Conservation (phyloP, 2,329 filamentous ascomycete species). For the Cercospora sp. region DNA sequence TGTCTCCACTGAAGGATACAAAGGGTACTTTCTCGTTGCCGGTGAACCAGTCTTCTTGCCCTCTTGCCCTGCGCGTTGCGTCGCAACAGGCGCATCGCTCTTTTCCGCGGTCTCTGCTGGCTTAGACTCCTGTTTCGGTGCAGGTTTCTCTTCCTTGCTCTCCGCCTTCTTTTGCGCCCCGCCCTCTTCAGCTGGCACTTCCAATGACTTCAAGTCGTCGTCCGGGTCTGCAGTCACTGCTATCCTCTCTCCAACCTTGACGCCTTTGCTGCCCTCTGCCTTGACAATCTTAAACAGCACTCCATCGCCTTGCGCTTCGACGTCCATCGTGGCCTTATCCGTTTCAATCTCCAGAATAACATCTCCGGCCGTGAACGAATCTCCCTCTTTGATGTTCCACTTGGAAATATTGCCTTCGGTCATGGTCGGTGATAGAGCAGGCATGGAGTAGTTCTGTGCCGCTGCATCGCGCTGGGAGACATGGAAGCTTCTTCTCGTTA, state of each 20-base stretch:
- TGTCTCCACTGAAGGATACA: slow-evolving; percentile 80
- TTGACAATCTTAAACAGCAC: slow-evolving; percentile 80
- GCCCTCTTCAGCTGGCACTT: slow-evolving; percentile 70
- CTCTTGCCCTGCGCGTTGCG: slow-evolving; percentile 18
- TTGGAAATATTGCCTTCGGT: slow-evolving; percentile 85
- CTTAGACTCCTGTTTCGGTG: slow-evolving; percentile 21
- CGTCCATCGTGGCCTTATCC: slow-evolving; percentile 92
- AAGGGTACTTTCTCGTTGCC: slow-evolving; percentile 68
- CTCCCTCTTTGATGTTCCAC: slow-evolving; percentile 87
- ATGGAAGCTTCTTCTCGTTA: slow-evolving; percentile 34
- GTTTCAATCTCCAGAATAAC: slow-evolving; percentile 91
- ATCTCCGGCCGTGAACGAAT: slow-evolving; percentile 78
- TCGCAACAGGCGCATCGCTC: slow-evolving; percentile 17
- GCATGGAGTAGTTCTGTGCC: slow-evolving; percentile 88
- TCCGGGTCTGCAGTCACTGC: slow-evolving; percentile 78
- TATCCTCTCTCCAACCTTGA: slow-evolving; percentile 79
- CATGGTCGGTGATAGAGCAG: slow-evolving; percentile 88
- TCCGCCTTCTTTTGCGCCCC: slow-evolving; percentile 21
- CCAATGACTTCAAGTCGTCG: slow-evolving; percentile 72
- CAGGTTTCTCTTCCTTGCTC: slow-evolving; percentile 16
- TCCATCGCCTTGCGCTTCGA: slow-evolving; percentile 88
- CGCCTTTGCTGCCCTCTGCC: slow-evolving; percentile 70
- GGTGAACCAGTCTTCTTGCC: slow-evolving; percentile 46
- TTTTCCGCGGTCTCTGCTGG: slow-evolving; percentile 13
- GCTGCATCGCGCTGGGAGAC: slow-evolving; percentile 52